A percentile compares a stretch with the other conserved stretches of the same genome.
Conservation (phyloP, 208 protist genomes). For the Leishmania aethiopica region DNA sequence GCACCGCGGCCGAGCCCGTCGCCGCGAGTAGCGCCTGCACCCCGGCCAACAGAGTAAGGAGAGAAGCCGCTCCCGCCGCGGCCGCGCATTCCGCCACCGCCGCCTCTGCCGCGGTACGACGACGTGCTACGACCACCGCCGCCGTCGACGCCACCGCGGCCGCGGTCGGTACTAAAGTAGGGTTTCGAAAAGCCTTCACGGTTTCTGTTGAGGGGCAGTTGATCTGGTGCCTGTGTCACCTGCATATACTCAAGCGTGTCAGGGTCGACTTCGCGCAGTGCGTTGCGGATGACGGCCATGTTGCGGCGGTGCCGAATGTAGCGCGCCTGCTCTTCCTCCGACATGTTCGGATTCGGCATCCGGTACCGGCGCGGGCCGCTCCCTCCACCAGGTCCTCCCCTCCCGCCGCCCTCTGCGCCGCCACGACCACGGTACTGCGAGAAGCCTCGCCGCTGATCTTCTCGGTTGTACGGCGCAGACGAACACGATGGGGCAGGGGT, state of each 20-base stretch:
- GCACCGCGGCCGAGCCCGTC: neutral
- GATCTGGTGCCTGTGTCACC: slow-evolving; percentile 39
- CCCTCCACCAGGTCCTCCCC: neutral
- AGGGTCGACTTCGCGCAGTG: slow-evolving; percentile 76
- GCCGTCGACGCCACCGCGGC: slow-evolving; percentile 3
- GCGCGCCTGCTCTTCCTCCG: slow-evolving; percentile 25
- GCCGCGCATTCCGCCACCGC: neutral
- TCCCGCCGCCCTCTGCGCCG: neutral
- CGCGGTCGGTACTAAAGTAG: neutral
- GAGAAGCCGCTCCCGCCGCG: neutral
- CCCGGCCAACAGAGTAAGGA: neutral
- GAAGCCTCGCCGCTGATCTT: neutral
- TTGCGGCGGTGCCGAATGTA: slow-evolving; percentile 45
- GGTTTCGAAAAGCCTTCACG: neutral
- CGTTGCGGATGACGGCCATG: slow-evolving; percentile 58
- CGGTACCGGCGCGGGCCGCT: slow-evolving; percentile 14
- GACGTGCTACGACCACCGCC: slow-evolving; percentile 2
- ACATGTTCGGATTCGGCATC: slow-evolving; percentile 30
- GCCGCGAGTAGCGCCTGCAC: neutral
- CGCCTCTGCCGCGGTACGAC: slow-evolving; percentile 11
- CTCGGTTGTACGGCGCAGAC: neutral
- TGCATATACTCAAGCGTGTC: slow-evolving; percentile 61
- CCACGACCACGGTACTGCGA: neutral
- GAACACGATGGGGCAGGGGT: neutral
- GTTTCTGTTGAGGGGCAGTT: neutral